A percentile compares a stretch with the other conserved stretches of the same genome.
These are phyloP conservation scores for Alternaria sp. DNA, from an alignment of 2,329 filamentous ascomycete genomes.

Conservation along the genomic window DNA sequence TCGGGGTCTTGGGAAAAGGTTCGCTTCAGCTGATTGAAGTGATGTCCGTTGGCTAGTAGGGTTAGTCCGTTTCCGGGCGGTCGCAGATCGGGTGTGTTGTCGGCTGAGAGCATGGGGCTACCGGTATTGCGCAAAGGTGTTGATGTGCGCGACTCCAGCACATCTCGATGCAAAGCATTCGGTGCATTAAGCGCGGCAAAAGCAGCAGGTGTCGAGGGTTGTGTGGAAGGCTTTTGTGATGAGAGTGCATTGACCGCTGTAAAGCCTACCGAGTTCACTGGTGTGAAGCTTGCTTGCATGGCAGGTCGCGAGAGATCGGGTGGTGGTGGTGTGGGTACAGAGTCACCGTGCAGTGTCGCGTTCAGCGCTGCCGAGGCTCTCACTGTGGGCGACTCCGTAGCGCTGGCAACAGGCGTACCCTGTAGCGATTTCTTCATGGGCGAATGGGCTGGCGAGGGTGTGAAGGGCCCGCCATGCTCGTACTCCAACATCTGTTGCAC, in stretches of 20 bases:
- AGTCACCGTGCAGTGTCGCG: constrained; percentile 59
- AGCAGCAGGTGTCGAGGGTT: constrained; percentile 38
- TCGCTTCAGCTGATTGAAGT: constrained; percentile 73
- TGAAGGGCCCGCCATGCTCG: constrained; percentile 91
- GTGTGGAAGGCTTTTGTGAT: constrained; percentile 31
- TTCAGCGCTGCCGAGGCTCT: constrained; percentile 65
- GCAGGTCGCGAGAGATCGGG: constrained; percentile 67
- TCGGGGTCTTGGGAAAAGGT: constrained; percentile 65
- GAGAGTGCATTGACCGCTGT: constrained; percentile 69
- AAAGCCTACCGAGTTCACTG: constrained; percentile 72
- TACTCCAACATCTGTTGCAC: constrained; percentile 96
- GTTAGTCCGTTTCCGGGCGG: constrained; percentile 59
- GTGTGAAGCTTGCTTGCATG: constrained; percentile 71
- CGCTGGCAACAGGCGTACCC: constrained; percentile 59
- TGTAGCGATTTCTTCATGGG: constrained; percentile 69
- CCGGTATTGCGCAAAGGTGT: constrained; percentile 67
- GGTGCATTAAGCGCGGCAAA: constrained; percentile 68
- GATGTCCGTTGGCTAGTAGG: constrained; percentile 61
- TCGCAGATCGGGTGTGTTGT: constrained; percentile 71
- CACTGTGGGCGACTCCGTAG: constrained; percentile 73
- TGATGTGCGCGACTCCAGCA: constrained; percentile 62
- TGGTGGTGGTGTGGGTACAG: constrained; percentile 38
- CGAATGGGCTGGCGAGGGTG: constrained; percentile 76
- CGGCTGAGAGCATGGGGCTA: constrained; percentile 70
- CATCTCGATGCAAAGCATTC: constrained; percentile 62